phyloP scores from a whole-genome alignment of 2,329 filamentous ascomycete species.

The Westerdykella aurantiaca region DNA sequence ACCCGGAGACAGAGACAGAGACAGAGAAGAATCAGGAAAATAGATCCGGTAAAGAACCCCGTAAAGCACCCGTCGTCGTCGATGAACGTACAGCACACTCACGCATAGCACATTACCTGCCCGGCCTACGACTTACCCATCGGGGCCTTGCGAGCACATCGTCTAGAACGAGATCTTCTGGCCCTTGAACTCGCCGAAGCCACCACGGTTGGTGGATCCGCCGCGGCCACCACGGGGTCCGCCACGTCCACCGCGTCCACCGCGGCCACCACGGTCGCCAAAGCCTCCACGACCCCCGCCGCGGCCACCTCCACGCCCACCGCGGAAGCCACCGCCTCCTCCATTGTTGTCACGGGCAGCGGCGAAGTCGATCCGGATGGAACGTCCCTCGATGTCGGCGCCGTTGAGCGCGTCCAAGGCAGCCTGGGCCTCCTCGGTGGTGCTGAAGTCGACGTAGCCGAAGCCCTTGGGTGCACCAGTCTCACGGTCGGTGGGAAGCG shows the following conservation, averaged over 20 bases:
- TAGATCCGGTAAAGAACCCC: not conserved
- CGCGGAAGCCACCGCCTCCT: constrained; percentile 35
- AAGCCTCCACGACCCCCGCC: constrained; percentile 48
- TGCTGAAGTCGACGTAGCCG: constrained; percentile 80
- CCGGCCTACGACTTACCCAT: not conserved
- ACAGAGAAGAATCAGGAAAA: not conserved
- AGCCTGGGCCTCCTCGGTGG: constrained; percentile 73
- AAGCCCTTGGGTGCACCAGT: constrained; percentile 84
- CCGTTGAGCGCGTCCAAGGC: constrained; percentile 68
- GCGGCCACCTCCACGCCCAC: constrained; percentile 35
- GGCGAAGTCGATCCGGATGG: constrained; percentile 78
- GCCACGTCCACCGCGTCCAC: constrained; percentile 44
- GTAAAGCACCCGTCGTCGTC: too few species aligned
- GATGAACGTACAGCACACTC: too few species aligned
- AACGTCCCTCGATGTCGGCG: constrained; percentile 63
- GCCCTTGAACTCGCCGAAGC: constrained; percentile 66
- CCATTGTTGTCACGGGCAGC: constrained; percentile 58
- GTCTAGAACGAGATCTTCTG: constrained; percentile 67
- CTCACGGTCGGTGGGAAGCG: constrained; percentile 83
- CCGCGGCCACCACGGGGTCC: constrained; percentile 46
- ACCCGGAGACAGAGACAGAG: not conserved
- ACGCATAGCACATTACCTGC: not conserved
- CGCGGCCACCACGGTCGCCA: constrained; percentile 47
- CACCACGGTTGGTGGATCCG: constrained; percentile 46
- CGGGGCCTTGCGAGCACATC: not conserved